These are phyloP conservation scores for Podospora bellae-mahoneyi DNA, from an alignment of 495 filamentous ascomycete genomes.

Conservation along the genomic window DNA sequence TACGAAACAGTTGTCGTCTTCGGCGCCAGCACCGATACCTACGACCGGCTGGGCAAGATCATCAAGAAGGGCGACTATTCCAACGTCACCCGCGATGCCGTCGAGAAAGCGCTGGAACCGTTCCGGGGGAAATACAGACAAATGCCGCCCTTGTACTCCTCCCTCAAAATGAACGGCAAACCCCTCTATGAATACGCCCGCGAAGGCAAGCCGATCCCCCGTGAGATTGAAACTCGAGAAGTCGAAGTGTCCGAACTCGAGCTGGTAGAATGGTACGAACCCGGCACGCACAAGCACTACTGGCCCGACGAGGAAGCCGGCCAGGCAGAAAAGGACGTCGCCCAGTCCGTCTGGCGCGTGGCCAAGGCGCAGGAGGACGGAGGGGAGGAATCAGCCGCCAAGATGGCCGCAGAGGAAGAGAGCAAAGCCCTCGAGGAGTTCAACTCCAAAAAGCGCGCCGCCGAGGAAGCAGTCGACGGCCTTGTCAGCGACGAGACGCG, in stretches of 20 bases:
- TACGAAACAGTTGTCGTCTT: conserved; percentile 90
- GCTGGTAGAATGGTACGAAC: conserved; percentile 82
- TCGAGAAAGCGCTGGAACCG: conserved; percentile 69
- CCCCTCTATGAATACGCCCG: conserved; percentile 93
- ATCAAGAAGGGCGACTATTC: conserved; percentile 67
- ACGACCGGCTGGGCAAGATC: conserved; percentile 80
- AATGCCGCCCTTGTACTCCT: conserved; percentile 87
- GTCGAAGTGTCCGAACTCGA: conserved; percentile 74
- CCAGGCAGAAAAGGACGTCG: conserved; percentile 66
- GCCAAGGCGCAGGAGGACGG: conserved; percentile 41
- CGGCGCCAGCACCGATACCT: conserved; percentile 88
- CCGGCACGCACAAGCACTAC: conserved; percentile 67
- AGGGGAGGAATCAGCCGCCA: conserved; percentile 28
- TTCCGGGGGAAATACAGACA: conserved; percentile 90
- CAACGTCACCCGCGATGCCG: conserved; percentile 71
- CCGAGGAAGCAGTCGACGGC: conserved; percentile 43
- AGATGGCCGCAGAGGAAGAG: conserved; percentile 39
- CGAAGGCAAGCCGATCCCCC: conserved; percentile 76
- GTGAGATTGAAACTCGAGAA: conserved; percentile 74
- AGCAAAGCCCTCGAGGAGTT: conserved; percentile 42
- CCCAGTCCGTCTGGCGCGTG: conserved; percentile 63
- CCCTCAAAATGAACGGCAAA: conserved; percentile 86
- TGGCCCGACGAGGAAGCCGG: conserved; percentile 74
- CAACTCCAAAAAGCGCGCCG: conserved; percentile 47
- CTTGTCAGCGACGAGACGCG: conserved; percentile 33